phyloP scores from a whole-genome alignment of 495 filamentous ascomycete genomes.

The Aspergillus bertholletiae region DNA sequence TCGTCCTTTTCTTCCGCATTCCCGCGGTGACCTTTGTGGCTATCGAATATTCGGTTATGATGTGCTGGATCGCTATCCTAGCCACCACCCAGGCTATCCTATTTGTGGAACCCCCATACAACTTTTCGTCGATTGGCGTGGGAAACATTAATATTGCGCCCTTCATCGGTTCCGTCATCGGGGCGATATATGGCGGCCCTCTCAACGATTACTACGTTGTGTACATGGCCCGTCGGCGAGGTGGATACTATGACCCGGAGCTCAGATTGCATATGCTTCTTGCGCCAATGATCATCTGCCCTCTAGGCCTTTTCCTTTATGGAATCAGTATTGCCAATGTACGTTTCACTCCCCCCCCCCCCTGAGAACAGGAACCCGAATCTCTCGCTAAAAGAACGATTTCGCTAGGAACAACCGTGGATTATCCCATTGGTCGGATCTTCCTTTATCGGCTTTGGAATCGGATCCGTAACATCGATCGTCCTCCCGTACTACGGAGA shows the following conservation, averaged over 20 bases:
- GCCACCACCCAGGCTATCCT: conserved; percentile 22
- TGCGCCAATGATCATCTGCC: conserved; percentile 12
- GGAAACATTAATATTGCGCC: conserved; percentile 31
- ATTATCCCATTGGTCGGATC: conserved; percentile 15
- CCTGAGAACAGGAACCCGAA: background rate
- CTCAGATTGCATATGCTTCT: conserved; percentile 18
- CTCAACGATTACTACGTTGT: conserved; percentile 31
- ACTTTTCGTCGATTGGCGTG: conserved; percentile 27
- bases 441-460: conserved; percentile 14
- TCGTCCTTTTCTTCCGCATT: conserved; percentile 15
- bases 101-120: conserved; percentile 27
- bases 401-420: conserved; percentile 13
- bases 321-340: conserved; percentile 23
- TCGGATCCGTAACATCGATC: conserved; percentile 12
- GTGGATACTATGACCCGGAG: conserved; percentile 30
- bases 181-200: conserved; percentile 23
- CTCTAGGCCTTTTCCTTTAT: conserved; percentile 20
- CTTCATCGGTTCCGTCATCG: conserved; percentile 27
- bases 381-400: background rate
- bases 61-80: conserved; percentile 26
- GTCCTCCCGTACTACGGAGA: conserved; percentile 23
- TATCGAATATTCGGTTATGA: conserved; percentile 24
- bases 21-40: conserved; percentile 29
- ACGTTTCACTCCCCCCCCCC: background rate
- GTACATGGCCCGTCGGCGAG: conserved; percentile 20